These are phyloP conservation scores for Dianthus caryophyllus DNA, from an alignment of 148 eudicot species.

Conservation along the genomic window DNA sequence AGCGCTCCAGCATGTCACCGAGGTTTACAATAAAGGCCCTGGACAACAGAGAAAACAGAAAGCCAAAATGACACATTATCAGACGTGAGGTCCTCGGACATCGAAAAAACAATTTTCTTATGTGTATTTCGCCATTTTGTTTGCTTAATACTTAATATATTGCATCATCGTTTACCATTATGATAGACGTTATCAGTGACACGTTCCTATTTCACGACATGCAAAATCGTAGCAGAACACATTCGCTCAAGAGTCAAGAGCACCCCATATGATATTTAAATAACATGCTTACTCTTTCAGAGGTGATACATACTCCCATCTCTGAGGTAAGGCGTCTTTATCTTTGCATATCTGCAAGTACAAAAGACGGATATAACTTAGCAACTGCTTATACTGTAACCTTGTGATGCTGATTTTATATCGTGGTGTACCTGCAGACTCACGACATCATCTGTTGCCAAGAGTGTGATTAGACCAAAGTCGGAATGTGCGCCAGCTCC, in stretches of 20 bases:
- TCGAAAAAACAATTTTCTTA: no score
- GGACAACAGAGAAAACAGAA: conserved; percentile 9
- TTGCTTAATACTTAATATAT: not conserved
- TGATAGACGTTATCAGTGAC: not conserved
- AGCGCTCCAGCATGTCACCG: conserved; percentile 97
- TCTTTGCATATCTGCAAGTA: conserved; percentile 77
- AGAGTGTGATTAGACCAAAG: conserved; percentile 76
- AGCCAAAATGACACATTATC: no score
- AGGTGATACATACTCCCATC: conserved; percentile 83
- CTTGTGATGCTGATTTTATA: not conserved
- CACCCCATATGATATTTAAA: no score
- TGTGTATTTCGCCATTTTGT: not conserved
- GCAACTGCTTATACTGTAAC: not conserved
- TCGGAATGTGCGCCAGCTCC: conserved; percentile 99
- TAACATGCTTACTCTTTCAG: conserved; percentile 56
- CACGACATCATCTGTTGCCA: conserved; percentile 75
- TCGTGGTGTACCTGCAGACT: conserved; percentile 72
- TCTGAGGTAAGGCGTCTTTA: conserved; percentile 72
- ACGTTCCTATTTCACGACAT: not conserved
- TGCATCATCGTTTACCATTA: not conserved
- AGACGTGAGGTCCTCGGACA: not conserved
- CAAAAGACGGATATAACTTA: conserved; percentile 8
- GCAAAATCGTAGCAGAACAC: not conserved
- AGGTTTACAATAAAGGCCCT: conserved; percentile 91
- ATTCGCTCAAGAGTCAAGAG: not conserved